A percentile compares a stretch with the other conserved stretches of the same genome.
Evolutionary conservation across 805 yeast species (phyloP).

Genomic region (Yarrowia sp.): DNA sequence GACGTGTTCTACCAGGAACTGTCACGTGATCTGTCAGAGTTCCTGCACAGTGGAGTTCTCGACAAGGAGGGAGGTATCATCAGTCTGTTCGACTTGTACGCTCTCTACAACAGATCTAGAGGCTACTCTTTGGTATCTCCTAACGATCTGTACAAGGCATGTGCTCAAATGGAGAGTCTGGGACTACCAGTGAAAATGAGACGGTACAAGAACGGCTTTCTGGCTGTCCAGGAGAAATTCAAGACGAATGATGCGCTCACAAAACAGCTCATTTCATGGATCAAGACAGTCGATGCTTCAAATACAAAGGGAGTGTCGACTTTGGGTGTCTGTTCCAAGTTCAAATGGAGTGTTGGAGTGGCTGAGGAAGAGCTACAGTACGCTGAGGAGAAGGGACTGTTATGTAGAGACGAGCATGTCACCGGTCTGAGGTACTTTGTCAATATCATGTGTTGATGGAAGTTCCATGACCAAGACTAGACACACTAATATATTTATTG

Average conservation of each 20-base stretch:
- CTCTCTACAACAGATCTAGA: conserved; percentile 68
- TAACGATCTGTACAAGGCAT: conserved; percentile 66
- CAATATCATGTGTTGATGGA: conserved; percentile 50
- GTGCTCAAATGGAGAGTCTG: conserved; percentile 62
- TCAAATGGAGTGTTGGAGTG: conserved; percentile 71
- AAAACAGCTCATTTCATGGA: conserved; percentile 49
- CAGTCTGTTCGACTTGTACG: conserved; percentile 67
- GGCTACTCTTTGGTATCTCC: conserved; percentile 75
- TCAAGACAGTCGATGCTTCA: conserved; percentile 43
- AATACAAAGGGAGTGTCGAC: conserved; percentile 50
- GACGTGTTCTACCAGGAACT: conserved; percentile 59
- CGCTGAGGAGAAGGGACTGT: conserved; percentile 62
- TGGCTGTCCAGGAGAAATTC: conserved; percentile 53
- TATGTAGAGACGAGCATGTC: conserved; percentile 72
- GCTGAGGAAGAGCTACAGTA: conserved; percentile 68
- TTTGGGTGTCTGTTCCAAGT: conserved; percentile 56
- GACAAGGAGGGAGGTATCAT: conserved; percentile 64
- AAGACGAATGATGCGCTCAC: conserved; percentile 51
- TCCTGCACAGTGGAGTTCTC: conserved; percentile 58
- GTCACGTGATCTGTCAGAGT: conserved; percentile 81
- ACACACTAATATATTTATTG: conserved; percentile 18
- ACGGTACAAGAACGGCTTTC: conserved; percentile 53
- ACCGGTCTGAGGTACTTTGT: conserved; percentile 69
- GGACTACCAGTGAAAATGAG: conserved; percentile 62
- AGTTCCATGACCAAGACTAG: background rate